These are phyloP conservation scores for Dorcoceras hygrometricum DNA, from an alignment of 257 asterid genomes.

Conservation along the genomic window DNA sequence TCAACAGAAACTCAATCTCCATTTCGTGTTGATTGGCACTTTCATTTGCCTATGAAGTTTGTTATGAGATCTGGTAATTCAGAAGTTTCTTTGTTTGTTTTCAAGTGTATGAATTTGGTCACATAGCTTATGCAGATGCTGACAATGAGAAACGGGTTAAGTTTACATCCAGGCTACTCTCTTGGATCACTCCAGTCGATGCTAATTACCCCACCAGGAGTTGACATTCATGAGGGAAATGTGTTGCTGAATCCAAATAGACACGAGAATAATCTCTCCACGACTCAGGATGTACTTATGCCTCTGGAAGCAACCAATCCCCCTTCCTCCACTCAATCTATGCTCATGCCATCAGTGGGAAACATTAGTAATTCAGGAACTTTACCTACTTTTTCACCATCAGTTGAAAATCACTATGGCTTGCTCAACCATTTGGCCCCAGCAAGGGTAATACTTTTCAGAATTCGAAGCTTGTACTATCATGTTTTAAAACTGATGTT, in stretches of 20 bases:
- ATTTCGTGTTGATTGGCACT: not conserved
- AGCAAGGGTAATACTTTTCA: slow-evolving; percentile 43
- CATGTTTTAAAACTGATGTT: not conserved
- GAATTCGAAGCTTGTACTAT: not conserved
- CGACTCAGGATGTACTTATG: slow-evolving; percentile 42
- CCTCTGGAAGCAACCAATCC: slow-evolving; percentile 43
- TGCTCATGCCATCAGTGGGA: slow-evolving; percentile 35
- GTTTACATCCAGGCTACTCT: slow-evolving; percentile 63
- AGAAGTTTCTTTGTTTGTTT: too few relatives aligned
- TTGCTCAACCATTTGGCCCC: slow-evolving; percentile 58
- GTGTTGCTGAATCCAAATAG: slow-evolving; percentile 40
- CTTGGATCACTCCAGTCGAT: slow-evolving; percentile 58
- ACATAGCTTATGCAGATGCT: slow-evolving; percentile 58
- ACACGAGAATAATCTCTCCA: slow-evolving; percentile 39
- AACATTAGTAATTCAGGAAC: slow-evolving; percentile 33
- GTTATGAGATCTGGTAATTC: not conserved
- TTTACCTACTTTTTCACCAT: slow-evolving; percentile 41
- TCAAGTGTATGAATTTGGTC: not conserved
- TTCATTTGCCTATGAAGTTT: not conserved
- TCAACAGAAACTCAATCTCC: not conserved
- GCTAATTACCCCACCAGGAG: slow-evolving; percentile 42
- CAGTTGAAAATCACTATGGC: slow-evolving; percentile 57
- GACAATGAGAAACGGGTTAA: slow-evolving; percentile 82
- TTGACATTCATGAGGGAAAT: slow-evolving; percentile 53
- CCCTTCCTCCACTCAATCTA: slow-evolving; percentile 42